Percentiles rank a stretch among this genome's conserved stretches.
Conservation (phyloP, 352 stramenopile species). For the Blastocystis sp. region DNA sequence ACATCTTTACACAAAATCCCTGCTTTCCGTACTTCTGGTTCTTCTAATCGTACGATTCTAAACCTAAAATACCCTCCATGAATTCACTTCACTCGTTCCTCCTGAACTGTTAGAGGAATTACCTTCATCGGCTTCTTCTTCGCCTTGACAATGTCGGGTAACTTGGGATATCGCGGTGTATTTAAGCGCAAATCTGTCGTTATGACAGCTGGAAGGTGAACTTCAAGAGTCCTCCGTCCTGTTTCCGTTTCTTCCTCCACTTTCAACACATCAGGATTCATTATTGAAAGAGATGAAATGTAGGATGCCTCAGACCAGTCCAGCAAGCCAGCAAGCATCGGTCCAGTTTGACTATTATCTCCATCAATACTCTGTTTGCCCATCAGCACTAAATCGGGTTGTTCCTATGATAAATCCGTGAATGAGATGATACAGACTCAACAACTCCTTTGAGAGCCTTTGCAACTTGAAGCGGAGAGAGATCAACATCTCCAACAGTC, state of each 20-base stretch:
- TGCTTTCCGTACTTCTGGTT: constrained; percentile 10
- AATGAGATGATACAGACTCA: not conserved
- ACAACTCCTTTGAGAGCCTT: constrained; percentile 79
- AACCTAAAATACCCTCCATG: not conserved
- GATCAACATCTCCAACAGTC: constrained; percentile 87
- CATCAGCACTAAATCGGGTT: constrained; percentile 56
- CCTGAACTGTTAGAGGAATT: constrained; percentile 63
- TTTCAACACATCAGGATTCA: not conserved
- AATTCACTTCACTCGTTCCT: not conserved
- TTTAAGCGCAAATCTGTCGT: constrained; percentile 96
- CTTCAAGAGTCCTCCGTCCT: constrained; percentile 78
- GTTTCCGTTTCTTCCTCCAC: constrained; percentile 68
- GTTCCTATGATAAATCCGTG: not conserved
- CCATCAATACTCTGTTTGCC: constrained; percentile 72
- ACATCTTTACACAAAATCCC: constrained; percentile 31
- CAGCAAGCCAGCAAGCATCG: constrained; percentile 88
- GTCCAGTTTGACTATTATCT: constrained; percentile 70
- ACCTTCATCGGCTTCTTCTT: constrained; percentile 80
- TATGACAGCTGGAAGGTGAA: constrained; percentile 84
- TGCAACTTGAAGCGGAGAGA: constrained; percentile 91
- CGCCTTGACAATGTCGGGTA: constrained; percentile 99
- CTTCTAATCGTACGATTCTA: constrained; percentile 9
- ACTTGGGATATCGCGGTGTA: constrained; percentile 92
- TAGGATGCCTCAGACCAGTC: constrained; percentile 90
- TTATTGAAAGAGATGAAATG: constrained; percentile 63